Conservation (phyloP, 805 yeast species). For the Hanseniaspora singularis region DNA sequence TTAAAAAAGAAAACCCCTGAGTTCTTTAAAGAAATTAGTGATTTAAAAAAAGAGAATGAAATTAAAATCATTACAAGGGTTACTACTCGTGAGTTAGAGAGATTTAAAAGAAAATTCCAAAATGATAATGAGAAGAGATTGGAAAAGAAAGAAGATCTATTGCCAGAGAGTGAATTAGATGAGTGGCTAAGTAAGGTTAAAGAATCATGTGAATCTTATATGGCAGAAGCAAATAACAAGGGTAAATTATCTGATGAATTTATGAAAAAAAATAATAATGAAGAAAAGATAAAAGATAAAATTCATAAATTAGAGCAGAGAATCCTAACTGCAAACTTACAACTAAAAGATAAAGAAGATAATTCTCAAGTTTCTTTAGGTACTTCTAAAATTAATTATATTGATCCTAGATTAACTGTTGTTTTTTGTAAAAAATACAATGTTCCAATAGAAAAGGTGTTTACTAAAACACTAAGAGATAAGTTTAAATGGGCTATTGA, state of each 20-base stretch:
- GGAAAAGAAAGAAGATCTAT: slow-evolving; percentile 42
- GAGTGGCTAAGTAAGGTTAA: slow-evolving; percentile 47
- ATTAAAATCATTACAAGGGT: slow-evolving; percentile 45
- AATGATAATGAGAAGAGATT: slow-evolving; percentile 67
- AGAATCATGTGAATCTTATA: slow-evolving; percentile 40
- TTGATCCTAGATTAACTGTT: slow-evolving; percentile 85
- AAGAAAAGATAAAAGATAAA: slow-evolving; percentile 62
- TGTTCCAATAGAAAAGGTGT: slow-evolving; percentile 85
- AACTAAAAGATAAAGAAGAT: slow-evolving; percentile 83
- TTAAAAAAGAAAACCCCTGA: slow-evolving; percentile 35
- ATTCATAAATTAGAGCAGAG: slow-evolving; percentile 61
- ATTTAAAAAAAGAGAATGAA: slow-evolving; percentile 54
- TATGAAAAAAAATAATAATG: slow-evolving; percentile 37
- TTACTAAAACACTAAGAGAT: slow-evolving; percentile 81
- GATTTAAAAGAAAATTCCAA: slow-evolving; percentile 48
- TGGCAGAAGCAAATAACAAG: slow-evolving; percentile 47
- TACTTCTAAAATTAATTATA: slow-evolving; percentile 87
- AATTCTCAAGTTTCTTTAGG: slow-evolving; percentile 87
- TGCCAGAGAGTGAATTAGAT: slow-evolving; percentile 45
- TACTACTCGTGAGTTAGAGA: slow-evolving; percentile 54
- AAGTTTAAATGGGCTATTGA: slow-evolving; percentile 95
- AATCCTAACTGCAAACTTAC: slow-evolving; percentile 54
- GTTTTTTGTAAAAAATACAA: slow-evolving; percentile 73
- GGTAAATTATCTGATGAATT: slow-evolving; percentile 36
- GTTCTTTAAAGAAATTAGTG: slow-evolving; percentile 58